Evolutionary conservation across 192 early-diverging fungal species (phyloP), one percentile per base, ranked within the genome.

Genomic region (Mortierella claussenii): DNA sequence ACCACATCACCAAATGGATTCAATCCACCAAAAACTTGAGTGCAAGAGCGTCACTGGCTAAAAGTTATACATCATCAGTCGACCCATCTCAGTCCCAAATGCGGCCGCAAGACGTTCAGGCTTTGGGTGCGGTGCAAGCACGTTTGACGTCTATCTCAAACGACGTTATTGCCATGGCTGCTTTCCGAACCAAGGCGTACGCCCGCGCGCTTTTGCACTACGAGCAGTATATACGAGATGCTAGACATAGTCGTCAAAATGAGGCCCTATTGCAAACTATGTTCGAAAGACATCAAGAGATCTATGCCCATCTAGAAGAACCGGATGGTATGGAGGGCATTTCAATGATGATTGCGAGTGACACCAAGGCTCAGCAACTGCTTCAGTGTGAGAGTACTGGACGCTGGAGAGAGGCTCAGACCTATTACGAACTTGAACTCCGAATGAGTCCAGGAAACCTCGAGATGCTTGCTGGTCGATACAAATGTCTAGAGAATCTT

Each of bases 311-410:
- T 36, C 37, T 95, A 31, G 87, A 91, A 21, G 93, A 94, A 43
- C 81, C 85, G 0, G 91, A 93, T 69, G 86, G 85, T 2, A 83
- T 94, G 79, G 86, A 87, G 27, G 92, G 90, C 8, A 68, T 93
- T 3, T 76, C 87, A 5, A 83, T 65, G 20, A 47, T 82, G 46
- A 80, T 90, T 65, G 56, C 81, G 1, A 79, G 76, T 20, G 85
- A 83, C 12, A 80, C 80, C 0, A 24, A 82, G 33, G 89, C 91
- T n/a, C 88, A 92, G 65, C 85, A 92, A 45, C 78, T 92, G 18
- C 55, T 89, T 1, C 86, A 87, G 26, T 86, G 89, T 65, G 89
- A 92, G 56, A 78, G 81, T 20, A 81, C 82, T 0, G 90, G 88
- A 32, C 64, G 73, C 20, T 95, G 91, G 91, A 86, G 80, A 12